Evolutionary conservation across 345 rosid species (phyloP), one percentile per base, ranked within the genome.

Genomic region (Citrus medica): DNA sequence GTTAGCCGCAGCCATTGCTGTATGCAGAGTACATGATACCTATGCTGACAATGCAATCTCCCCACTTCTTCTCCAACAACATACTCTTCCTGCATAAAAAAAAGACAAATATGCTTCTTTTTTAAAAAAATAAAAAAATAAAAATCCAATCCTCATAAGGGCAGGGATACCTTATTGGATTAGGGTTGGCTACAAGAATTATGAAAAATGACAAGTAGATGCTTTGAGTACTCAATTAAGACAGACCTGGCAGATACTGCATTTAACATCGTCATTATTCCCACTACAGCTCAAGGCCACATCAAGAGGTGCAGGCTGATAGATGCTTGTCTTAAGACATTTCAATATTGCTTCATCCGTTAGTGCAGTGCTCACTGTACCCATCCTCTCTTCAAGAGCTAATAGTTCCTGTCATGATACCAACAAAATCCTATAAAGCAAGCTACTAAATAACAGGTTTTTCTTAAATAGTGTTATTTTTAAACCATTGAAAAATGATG

Each of bases 381-480:
- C 99, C 90, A 97, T 94, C 82, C 91, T 92, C 82, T 97, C 99
- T 89, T 92, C 99, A 46, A 97, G 89, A 78, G 99, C 98, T 80
- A 97, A 70, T 77, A 97, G 82, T 77, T 97, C 98, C 99, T 97
- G 87, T 69, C 72, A 72, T 65, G 51, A 55, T 65, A 27, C 71
- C 77, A 81, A 67, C 33, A 81, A 40, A 62, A 76, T 37, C 33
- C n/a, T 22, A 21, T 30, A 7, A 51, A 33, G 6, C 28, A 73
- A 38, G 53, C 74, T 68, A 13, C 74, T 68, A 13, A 38, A 22
- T 9, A 61, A 56, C 35, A 53, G 14, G 7, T 9, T 28, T 35
- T 35, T 48, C 8, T 63, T 42, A 17, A 38, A 32, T 21, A 17
- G 42, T 40, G 38, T 75, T 25, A 21, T 32, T 55, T 58, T 30